Conservation (phyloP, 2,329 filamentous ascomycete species). For the Stromatinia cepivora region DNA sequence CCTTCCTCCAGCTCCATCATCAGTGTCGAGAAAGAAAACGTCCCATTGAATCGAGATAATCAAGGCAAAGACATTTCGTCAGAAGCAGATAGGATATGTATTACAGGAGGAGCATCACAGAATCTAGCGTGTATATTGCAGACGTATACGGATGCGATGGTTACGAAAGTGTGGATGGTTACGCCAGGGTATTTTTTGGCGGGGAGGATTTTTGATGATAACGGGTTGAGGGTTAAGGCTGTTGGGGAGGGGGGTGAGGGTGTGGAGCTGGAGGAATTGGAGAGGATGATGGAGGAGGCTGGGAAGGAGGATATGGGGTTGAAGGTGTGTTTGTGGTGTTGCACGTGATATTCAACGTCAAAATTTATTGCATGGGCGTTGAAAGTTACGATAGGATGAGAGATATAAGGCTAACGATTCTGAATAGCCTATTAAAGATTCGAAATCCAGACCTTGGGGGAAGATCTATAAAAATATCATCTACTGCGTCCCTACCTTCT, state of each 20-base stretch:
- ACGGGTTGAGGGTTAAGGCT: constrained; percentile 70
- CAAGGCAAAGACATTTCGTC: neutral
- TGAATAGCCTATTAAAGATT: constrained; percentile 29
- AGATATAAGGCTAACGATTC: neutral
- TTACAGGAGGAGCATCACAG: constrained; percentile 84
- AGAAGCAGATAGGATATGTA: constrained; percentile 61
- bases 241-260: constrained; percentile 78
- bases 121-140: constrained; percentile 75
- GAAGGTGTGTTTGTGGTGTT: constrained; percentile 1
- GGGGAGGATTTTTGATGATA: constrained; percentile 81
- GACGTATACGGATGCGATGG: constrained; percentile 76
- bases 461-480: constrained; percentile 87
- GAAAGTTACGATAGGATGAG: neutral
- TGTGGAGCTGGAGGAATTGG: constrained; percentile 65
- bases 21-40: neutral
- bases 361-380: neutral
- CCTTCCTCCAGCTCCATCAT: neutral
- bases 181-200: constrained; percentile 83
- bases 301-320: constrained; percentile 20
- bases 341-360: neutral
- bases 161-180: constrained; percentile 79
- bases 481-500: constrained; percentile 84
- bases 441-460: constrained; percentile 56
- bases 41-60: neutral
- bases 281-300: constrained; percentile 36